Evolutionary conservation across 2,329 filamentous ascomycete species (phyloP).

Genomic region (Penicillium hesseltinei): DNA sequence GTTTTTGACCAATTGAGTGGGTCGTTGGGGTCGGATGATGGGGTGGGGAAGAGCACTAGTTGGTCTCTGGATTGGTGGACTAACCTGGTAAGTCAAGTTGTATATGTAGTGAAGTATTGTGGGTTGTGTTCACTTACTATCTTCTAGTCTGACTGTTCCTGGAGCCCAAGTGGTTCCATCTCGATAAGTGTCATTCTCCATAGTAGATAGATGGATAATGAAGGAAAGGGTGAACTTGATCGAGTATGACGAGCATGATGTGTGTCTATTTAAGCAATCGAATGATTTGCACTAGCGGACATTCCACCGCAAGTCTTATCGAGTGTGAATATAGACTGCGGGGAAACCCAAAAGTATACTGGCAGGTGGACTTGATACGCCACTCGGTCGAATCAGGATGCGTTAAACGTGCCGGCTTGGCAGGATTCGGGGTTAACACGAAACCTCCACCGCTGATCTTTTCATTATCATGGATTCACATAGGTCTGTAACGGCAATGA

Average conservation of each 20-base stretch:
- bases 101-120: neutral
- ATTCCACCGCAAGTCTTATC: constrained; percentile 10
- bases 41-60: constrained; percentile 22
- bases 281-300: neutral
- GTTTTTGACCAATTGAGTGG: constrained; percentile 27
- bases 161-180: constrained; percentile 21
- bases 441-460: neutral
- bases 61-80: constrained; percentile 15
- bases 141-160: constrained; percentile 21
- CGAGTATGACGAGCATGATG: neutral
- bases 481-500: neutral
- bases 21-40: constrained; percentile 28
- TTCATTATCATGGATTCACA: neutral
- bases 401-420: neutral
- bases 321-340: neutral
- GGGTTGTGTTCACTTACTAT: constrained; percentile 9
- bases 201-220: neutral
- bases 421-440: neutral
- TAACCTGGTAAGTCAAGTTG: neutral
- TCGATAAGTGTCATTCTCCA: constrained; percentile 11
- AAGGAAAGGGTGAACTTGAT: neutral
- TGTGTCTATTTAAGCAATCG: neutral
- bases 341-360: neutral
- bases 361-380: neutral
- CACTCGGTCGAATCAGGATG: neutral